Evolutionary conservation across 2,329 filamentous ascomycete genomes (phyloP).

Genomic region (Ceratocystis alfenasii): DNA sequence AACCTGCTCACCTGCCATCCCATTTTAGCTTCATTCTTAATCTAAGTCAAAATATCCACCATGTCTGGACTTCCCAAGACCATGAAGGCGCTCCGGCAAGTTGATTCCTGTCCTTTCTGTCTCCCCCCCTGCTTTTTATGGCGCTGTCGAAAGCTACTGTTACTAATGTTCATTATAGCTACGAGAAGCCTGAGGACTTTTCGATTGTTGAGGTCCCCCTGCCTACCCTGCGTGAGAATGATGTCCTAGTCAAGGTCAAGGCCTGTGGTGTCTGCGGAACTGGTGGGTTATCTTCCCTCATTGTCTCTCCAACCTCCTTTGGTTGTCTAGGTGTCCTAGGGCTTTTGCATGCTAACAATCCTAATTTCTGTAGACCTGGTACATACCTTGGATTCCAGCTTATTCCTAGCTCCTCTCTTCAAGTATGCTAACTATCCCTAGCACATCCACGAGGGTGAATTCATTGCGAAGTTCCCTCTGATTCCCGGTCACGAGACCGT

Average conservation of each 20-base stretch:
- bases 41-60: background rate
- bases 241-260: constrained; percentile 55
- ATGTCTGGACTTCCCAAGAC: constrained; percentile 38
- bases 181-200: constrained; percentile 51
- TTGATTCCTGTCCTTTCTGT: constrained; percentile 25
- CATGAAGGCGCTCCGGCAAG: constrained; percentile 50
- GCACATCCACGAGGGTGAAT: constrained; percentile 59
- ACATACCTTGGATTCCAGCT: constrained; percentile 21
- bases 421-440: constrained; percentile 14
- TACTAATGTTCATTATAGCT: constrained; percentile 30
- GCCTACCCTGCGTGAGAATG: constrained; percentile 46
- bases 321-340: background rate
- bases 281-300: constrained; percentile 30
- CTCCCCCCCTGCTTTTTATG: background rate
- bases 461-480: constrained; percentile 50
- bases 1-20: background rate
- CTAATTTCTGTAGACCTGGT: constrained; percentile 29
- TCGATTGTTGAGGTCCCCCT: constrained; percentile 51
- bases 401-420: background rate
- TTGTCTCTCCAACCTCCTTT: background rate
- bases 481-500: constrained; percentile 59
- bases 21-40: background rate
- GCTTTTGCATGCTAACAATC: constrained; percentile 24
- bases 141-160: constrained; percentile 1
- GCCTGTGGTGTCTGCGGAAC: constrained; percentile 53